Evolutionary conservation across 2,329 filamentous ascomycete species (phyloP), one percentile per base, ranked within the genome.

Genomic region (Arachnomyces sp.): DNA sequence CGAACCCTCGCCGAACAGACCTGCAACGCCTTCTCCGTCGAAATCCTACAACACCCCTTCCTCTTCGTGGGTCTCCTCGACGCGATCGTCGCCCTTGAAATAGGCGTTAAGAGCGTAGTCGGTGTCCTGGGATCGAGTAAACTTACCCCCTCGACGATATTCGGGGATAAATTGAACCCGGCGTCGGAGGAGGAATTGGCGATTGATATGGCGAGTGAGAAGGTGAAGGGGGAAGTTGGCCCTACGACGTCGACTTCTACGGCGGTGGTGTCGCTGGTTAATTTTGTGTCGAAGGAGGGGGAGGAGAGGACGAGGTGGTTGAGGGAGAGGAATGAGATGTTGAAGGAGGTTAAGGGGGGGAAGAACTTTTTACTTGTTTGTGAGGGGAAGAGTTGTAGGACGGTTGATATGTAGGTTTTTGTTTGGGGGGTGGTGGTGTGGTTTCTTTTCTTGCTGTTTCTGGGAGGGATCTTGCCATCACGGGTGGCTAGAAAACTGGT

Each of bases 21-120:
- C 0, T 78, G 89, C 45, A 78, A 79, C 44, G 86, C 88, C 0
- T 98, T 98, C 50, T 86, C 94, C 51, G 82, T 84, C 0, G 92
- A 98, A 65, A 80, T 94, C 50, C 71, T 93, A 55, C 88, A 96
- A 60, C 88, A 96, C 53, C 88, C 92, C 0, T 94, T 92, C 72
- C 72, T 96, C 2, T 96, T 93, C 63, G 81, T 85, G 0, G 84
- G 84, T 3, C 71, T 96, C 51, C 72, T 96, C 52, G 76, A 78
- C 3, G 76, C 76, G 0, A 77, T 96, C 2, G 85, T 94, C 7
- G 77, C 80, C 1, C 77, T 81, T 3, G 76, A 82, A 43, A 63
- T 94, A 2, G 88, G 88, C 0, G 73, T 80, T 2, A 73, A 73
- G 39, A 73, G 73, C 13, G 58, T 79, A 2, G 72, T 81, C 7